A percentile compares a stretch with the other conserved stretches of the same genome.
phyloP scores from a whole-genome alignment of 306 rosid species.

The Prunus mira region DNA sequence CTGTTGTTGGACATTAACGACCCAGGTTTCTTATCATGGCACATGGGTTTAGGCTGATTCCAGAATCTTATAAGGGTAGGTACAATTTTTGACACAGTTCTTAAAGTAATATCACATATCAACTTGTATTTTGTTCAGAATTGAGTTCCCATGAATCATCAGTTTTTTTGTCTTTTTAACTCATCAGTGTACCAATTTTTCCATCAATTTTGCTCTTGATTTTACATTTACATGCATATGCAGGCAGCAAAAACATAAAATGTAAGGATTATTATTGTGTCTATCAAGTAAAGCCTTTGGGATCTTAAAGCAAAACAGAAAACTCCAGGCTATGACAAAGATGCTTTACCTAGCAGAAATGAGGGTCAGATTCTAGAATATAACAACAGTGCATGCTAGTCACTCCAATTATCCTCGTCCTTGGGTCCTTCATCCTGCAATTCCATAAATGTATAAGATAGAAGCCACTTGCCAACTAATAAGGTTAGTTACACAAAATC shows the following conservation, averaged over 20 bases:
- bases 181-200: neutral
- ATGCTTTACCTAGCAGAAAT: neutral
- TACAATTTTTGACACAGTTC: neutral
- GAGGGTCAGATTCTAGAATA: neutral
- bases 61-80: neutral
- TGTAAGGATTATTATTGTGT: neutral
- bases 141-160: no score
- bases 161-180: neutral
- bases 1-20: neutral
- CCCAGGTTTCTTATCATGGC: neutral
- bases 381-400: constrained; percentile 29
- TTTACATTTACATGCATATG: constrained; percentile 8
- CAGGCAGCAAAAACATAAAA: neutral
- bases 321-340: neutral
- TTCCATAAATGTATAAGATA: constrained; percentile 37
- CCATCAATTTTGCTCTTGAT: neutral
- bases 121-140: neutral
- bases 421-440: constrained; percentile 55
- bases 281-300: neutral
- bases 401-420: constrained; percentile 88
- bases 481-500: neutral
- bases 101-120: neutral
- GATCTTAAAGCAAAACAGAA: neutral
- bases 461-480: constrained; percentile 6
- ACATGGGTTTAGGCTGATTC: neutral